Evolutionary conservation across 805 yeast species (phyloP).

Genomic region (Teunomyces barrocoloradensis): DNA sequence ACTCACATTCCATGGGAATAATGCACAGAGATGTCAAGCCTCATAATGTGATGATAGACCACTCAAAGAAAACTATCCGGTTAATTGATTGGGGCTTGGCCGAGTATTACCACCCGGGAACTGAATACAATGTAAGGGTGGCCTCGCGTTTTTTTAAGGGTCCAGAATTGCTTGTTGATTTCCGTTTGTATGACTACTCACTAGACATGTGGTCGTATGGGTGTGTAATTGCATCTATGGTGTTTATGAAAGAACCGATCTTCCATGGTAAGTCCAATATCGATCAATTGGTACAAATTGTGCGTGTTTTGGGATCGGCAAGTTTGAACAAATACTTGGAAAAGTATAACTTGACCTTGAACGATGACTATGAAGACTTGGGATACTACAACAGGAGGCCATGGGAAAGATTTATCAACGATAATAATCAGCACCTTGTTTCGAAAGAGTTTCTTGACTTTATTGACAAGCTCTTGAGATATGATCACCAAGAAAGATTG

Average conservation of each 20-base stretch:
- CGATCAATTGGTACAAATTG: conserved; percentile 88
- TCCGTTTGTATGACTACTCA: conserved; percentile 82
- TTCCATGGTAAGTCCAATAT: conserved; percentile 91
- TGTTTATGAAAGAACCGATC: conserved; percentile 86
- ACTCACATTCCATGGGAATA: conserved; percentile 89
- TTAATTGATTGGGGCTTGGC: conserved; percentile 95
- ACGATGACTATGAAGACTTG: conserved; percentile 76
- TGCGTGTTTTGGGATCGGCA: conserved; percentile 81
- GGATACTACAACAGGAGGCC: conserved; percentile 66
- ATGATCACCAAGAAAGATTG: conserved; percentile 83
- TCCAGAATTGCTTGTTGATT: conserved; percentile 82
- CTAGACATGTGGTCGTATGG: conserved; percentile 90
- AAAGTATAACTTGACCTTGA: conserved; percentile 67
- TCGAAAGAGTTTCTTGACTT: conserved; percentile 62
- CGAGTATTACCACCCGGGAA: conserved; percentile 87
- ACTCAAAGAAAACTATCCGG: conserved; percentile 55
- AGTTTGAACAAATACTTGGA: conserved; percentile 63
- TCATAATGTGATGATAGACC: conserved; percentile 92
- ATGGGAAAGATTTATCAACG: conserved; percentile 62
- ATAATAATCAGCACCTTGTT: conserved; percentile 50
- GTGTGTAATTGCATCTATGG: conserved; percentile 86
- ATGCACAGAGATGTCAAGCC: conserved; percentile 95
- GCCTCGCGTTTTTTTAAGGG: conserved; percentile 92
- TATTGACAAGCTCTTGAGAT: conserved; percentile 68
- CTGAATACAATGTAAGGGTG: conserved; percentile 86